Percentiles rank a stretch among this genome's conserved stretches.
phyloP scores from a whole-genome alignment of 345 rosid species.

The Eucalyptus paniculata region DNA sequence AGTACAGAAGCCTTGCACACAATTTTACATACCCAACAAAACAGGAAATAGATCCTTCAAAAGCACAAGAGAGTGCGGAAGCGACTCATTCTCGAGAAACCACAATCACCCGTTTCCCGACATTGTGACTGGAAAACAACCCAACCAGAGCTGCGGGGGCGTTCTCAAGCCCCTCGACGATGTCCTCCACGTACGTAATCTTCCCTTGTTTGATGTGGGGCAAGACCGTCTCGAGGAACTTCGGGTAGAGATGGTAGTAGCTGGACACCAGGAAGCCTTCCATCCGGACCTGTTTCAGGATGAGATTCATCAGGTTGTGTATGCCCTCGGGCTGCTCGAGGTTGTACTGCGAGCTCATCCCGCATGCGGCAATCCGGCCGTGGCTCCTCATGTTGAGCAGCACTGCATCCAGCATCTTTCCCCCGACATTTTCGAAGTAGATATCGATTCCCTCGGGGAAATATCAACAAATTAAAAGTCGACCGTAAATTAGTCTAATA shows the following conservation, averaged over 20 bases:
- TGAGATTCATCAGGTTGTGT: not conserved
- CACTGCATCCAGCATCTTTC: constrained; percentile 10
- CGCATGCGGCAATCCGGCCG: constrained; percentile 2
- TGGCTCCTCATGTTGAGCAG: constrained; percentile 8
- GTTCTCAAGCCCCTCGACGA: constrained; percentile 8
- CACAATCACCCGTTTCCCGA: constrained; percentile 14
- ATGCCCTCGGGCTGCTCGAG: constrained; percentile 3
- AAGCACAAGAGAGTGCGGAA: no score
- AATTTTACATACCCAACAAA: not conserved
- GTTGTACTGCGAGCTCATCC: constrained; percentile 13
- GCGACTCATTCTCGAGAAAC: constrained; percentile 9
- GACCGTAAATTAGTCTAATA: no score
- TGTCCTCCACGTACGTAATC: constrained; percentile 11
- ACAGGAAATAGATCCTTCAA: not conserved
- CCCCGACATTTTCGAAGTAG: no score
- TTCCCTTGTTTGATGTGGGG: constrained; percentile 10
- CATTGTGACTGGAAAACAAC: constrained; percentile 8
- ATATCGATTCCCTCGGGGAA: not conserved
- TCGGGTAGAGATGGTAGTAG: constrained; percentile 2
- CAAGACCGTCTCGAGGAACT: constrained; percentile 3
- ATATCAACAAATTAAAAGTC: not conserved
- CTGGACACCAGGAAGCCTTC: constrained; percentile 10
- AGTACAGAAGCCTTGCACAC: not conserved
- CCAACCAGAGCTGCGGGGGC: constrained; percentile 9
- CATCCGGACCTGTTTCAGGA: constrained; percentile 8